Base-by-base conservation (phyloP, 208 protist species). In the Herpetomonas samuelpessoai region DNA sequence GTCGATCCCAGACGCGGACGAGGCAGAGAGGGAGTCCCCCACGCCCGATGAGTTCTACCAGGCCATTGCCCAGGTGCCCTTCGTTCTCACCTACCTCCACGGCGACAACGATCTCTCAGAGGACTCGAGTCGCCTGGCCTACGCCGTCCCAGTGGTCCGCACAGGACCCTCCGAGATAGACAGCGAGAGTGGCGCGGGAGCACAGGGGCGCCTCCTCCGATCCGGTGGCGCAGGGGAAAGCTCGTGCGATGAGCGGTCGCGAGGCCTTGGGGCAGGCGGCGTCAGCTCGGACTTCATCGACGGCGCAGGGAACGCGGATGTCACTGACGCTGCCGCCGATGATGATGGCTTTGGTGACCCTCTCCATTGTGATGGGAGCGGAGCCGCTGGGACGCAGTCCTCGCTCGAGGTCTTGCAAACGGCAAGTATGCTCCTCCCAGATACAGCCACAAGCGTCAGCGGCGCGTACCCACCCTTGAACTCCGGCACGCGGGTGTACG, bases 81-180 rank as follows among this genome's bases (percentile, higher is more conserved):
- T 73, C 64, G 38, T 63, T 28, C 35, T 73, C 19, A 73, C 57
- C 19, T 66, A 73, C 45, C n/a, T 67, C 27, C 29, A 30, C 18
- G 67, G 67, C 22, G 38, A 56, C 24, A 63, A 57, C 48, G 54
- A 52, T 16, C 35, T 73, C 16, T 54, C 57, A 12, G 19, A 50
- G 14, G 26, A 28, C 31, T 52, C 41, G 28, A 65, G 21, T 12
- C 57, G 38, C 26, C 10, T 63, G 28, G 57, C 38, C 3, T 66
- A 60, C 54, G 59, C 59, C 21, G 30, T 54, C n/a, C 35, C 35
- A 18, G 14, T 14, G 9, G 14, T 14, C 9, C 35, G 35, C 6
- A 41, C 9, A 6, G 35, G 14, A 6, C 9, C 35, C 9, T 18
- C 6, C 9, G 35, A 41, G 9, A n/a, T n/a, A n/a, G 35, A 41